Percentiles rank a stretch among this genome's conserved stretches.
Conservation (phyloP, 164 flowering plant genomes). For the Chimonanthus praecox region DNA sequence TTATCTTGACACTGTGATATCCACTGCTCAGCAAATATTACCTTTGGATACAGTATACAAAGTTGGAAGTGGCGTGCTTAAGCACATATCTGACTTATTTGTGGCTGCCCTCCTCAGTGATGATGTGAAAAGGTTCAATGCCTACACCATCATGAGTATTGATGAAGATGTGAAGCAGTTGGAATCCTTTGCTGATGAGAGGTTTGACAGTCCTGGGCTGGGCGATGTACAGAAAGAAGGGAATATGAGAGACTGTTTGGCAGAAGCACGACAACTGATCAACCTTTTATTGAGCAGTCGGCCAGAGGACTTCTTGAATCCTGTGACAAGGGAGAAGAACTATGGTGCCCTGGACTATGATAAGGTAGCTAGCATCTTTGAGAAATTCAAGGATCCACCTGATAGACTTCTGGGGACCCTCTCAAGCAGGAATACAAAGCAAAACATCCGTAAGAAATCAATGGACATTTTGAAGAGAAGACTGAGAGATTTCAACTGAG, state of each 20-base stretch:
- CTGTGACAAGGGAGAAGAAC: constrained; percentile 72
- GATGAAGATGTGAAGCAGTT: constrained; percentile 55
- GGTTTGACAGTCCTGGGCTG: constrained; percentile 56
- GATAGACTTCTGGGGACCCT: constrained; percentile 88
- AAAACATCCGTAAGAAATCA: constrained; percentile 70
- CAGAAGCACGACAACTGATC: constrained; percentile 75
- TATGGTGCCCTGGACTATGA: constrained; percentile 71
- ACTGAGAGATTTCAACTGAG: constrained; percentile 76
- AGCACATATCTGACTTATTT: constrained; percentile 61
- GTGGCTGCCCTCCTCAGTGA: constrained; percentile 72
- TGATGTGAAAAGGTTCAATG: constrained; percentile 74
- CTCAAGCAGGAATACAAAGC: constrained; percentile 65
- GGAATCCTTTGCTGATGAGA: constrained; percentile 79
- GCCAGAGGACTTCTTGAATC: constrained; percentile 91
- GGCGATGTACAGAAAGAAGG: constrained; percentile 59
- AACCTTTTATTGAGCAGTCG: constrained; percentile 78
- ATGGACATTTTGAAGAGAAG: constrained; percentile 78
- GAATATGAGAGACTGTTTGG: constrained; percentile 51
- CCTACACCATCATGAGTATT: constrained; percentile 57
- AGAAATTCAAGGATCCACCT: constrained; percentile 75
- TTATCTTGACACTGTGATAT: constrained; percentile 69
- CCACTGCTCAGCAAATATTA: constrained; percentile 81
- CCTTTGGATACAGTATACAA: constrained; percentile 75
- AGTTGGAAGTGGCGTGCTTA: constrained; percentile 73
- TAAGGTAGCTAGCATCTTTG: constrained; percentile 69